Evolutionary conservation across 306 rosid genomes (phyloP).

Genomic region (Argentina anserina): DNA sequence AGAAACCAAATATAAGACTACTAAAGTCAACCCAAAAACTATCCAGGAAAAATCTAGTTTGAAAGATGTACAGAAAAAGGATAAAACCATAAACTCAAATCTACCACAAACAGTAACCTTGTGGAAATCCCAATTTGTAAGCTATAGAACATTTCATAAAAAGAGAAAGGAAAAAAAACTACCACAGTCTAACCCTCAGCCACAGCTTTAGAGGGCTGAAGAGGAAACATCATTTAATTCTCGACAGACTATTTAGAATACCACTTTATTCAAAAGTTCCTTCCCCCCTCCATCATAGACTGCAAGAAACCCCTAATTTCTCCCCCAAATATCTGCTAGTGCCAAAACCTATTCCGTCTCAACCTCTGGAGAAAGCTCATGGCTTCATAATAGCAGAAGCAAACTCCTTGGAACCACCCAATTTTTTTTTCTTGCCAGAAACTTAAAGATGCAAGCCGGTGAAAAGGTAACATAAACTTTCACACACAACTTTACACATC

Average conservation of each 20-base stretch:
- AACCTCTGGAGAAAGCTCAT: not conserved
- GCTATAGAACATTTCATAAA: not conserved
- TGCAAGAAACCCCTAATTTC: not conserved
- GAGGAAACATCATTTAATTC: not conserved
- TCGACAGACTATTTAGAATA: not conserved
- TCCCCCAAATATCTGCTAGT: not conserved
- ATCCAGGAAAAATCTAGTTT: not conserved
- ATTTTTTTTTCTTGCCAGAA: not conserved
- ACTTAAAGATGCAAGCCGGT: not conserved
- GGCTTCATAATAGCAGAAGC: not conserved
- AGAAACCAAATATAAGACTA: not conserved
- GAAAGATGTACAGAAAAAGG: not conserved
- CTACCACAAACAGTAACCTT: not conserved
- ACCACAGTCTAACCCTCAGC: not conserved
- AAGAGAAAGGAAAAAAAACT: not conserved
- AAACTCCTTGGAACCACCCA: not conserved
- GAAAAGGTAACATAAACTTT: not conserved
- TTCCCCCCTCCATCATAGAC: not conserved
- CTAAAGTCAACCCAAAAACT: not conserved
- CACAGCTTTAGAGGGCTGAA: not conserved
- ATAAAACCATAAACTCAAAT: not conserved
- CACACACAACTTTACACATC: not conserved
- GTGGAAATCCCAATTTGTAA: not conserved
- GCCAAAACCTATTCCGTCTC: not conserved
- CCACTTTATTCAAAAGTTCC: not conserved